Evolutionary conservation across 75 land plant genomes (phyloP), one percentile per base, ranked within the genome.

Genomic region (Sequoiadendron giganteum): DNA sequence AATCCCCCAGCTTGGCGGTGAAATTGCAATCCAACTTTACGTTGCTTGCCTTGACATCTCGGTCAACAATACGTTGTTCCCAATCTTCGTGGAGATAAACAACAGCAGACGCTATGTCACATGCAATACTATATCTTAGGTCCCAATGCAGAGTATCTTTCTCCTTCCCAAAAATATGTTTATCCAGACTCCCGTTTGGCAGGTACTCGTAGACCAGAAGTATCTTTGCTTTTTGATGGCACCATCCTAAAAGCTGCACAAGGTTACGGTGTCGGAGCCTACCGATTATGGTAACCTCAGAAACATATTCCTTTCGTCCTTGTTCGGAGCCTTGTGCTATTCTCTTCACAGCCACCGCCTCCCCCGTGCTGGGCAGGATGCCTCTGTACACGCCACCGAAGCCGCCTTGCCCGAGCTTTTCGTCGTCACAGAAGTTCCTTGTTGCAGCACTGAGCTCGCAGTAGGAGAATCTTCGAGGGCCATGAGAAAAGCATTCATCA

Each of bases 81-180:
- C 47, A 45, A 1, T 45, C 7, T 45, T 45, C 47, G 4, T 45
- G 47, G 47, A 45, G 47, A 45, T 45, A 93, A 3, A 85, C 61
- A 82, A 93, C 85, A 1, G 88, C 93, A 21, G 89, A 88, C 5
- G 91, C 94, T 45, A 90, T 47, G 32, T 91, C 94, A 81, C 61
- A 86, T 1, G 82, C 86, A 13, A 92, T 89, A 45, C 89, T 90
- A 81, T 85, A 87, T 77, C 91, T n/a, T n/a, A n/a, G n/a, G n/a
- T n/a, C n/a, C n/a, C n/a, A n/a, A n/a, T n/a, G n/a, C 49, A 83
- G 47, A 14, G 49, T 79, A 21, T 40, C 10, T 0, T 25, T 11
- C 14, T 68, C 47, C 1, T 32, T 39, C 30, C 78, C 42, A 36
- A 45, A 45, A 45, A 45, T 45, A 45, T 45, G 47, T 45, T 45